Base-by-base conservation (phyloP, 2,329 filamentous ascomycete species). In the Aspergillus candidus region DNA sequence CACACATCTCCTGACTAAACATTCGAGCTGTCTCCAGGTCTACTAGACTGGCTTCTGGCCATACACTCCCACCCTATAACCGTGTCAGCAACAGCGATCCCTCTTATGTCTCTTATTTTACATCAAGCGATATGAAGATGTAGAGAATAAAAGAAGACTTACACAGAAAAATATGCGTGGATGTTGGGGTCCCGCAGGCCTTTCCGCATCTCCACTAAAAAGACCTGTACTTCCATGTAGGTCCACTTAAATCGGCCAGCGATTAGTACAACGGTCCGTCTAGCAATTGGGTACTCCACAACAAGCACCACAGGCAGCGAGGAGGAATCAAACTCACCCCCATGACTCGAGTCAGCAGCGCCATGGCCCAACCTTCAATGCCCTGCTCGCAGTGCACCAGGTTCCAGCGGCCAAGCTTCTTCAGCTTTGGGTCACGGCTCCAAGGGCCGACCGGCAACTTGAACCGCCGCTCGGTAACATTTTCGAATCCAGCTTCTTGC, bases 291-390 rank as follows among this genome's bases (percentile, higher is more conserved):
- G 22, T 27, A 27, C 22, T 27, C 22, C 22, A 43, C 13, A 35
- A 36, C 17, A 40, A 35, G 29, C 8, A 32, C 22, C 13, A 1
- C 18, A 37, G 29, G 13, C 11, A 7, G 12, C 14, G 18, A 17
- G 14, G n/a, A 32, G 38, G 36, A 33, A 17, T 15, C 18, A 11
- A 18, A 50, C 51, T 57, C 48, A 51, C 58, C 42, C 59, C 58
- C 52, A 61, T 54, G 14, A 61, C 52, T 18, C 53, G 56, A 1
- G 59, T 61, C 15, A 61, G 44, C 27, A 63, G 48, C 12, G 57
- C 50, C 52, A 63, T 56, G 10, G 55, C 55, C 61, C 61, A 65
- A 14, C 60, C 60, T 38, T 62, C 59, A 36, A 62, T 49, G 2
- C 60, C 58, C 11, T 53, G 49, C 38, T 64, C 58, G 40, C 55